Evolutionary conservation across 257 asterid genomes (phyloP).

Genomic region (Nicotiana undulata): DNA sequence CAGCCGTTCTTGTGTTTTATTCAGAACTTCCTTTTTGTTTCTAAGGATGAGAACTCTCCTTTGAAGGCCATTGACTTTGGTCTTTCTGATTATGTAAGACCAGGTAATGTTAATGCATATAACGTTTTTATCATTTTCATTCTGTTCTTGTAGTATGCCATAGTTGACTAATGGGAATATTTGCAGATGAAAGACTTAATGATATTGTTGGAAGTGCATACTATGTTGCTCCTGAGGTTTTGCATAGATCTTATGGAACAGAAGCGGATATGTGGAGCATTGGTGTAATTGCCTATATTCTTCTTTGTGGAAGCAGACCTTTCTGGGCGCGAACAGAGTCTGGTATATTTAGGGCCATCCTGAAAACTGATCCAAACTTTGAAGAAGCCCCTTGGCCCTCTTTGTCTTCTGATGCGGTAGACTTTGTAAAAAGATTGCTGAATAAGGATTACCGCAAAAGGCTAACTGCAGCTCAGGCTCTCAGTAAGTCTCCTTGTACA

Average conservation of each 20-base stretch:
- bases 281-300: slow-evolving; percentile 86
- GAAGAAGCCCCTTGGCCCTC: slow-evolving; percentile 88
- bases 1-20: slow-evolving; percentile 14
- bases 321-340: slow-evolving; percentile 80
- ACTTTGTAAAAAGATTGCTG: slow-evolving; percentile 77
- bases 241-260: slow-evolving; percentile 87
- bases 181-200: slow-evolving; percentile 71
- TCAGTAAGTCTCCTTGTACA: slow-evolving; percentile 40
- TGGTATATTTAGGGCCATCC: slow-evolving; percentile 63
- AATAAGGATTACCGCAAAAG: slow-evolving; percentile 85
- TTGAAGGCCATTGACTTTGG: slow-evolving; percentile 92
- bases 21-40: slow-evolving; percentile 77
- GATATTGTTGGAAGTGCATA: slow-evolving; percentile 95
- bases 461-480: slow-evolving; percentile 86
- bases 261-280: slow-evolving; percentile 98
- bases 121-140: not conserved
- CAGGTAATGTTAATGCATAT: slow-evolving; percentile 42
- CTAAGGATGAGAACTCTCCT: slow-evolving; percentile 66
- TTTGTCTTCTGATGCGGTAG: slow-evolving; percentile 70
- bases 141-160: not conserved
- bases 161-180: slow-evolving; percentile 11
- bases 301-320: slow-evolving; percentile 84
- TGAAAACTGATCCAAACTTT: slow-evolving; percentile 62
- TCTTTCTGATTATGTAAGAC: slow-evolving; percentile 85
- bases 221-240: slow-evolving; percentile 73